Evolutionary conservation across 805 yeast species (phyloP).

Genomic region (Lachancea fermentati): DNA sequence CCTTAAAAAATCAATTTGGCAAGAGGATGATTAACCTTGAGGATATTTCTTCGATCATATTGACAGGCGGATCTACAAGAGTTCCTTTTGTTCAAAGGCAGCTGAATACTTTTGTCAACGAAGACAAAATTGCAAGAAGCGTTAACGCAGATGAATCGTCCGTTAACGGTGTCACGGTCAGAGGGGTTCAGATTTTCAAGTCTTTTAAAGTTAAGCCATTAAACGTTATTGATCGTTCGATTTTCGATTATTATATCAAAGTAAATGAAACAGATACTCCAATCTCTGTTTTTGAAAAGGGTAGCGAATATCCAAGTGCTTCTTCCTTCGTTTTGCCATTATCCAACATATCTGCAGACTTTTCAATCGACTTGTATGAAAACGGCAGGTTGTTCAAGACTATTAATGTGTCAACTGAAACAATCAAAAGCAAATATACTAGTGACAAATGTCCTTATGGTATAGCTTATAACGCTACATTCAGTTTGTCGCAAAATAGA

Average conservation of each 20-base stretch:
- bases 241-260: conserved; percentile 42
- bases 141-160: conserved; percentile 96
- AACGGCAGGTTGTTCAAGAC: conserved; percentile 16
- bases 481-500: conserved; percentile 44
- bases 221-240: conserved; percentile 49
- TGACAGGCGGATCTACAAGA: conserved; percentile 88
- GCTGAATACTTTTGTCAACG: conserved; percentile 49
- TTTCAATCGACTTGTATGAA: conserved; percentile 33
- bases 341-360: conserved; percentile 22
- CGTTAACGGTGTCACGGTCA: conserved; percentile 81
- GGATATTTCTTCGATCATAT: conserved; percentile 59
- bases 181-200: conserved; percentile 71
- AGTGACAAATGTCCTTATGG: conserved; percentile 37
- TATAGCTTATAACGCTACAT: conserved; percentile 36
- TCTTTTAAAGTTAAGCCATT: conserved; percentile 57
- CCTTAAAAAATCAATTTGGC: conserved; percentile 38
- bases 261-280: conserved; percentile 26
- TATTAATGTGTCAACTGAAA: conserved; percentile 10
- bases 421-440: conserved; percentile 32
- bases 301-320: conserved; percentile 35
- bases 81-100: conserved; percentile 79
- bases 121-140: conserved; percentile 62
- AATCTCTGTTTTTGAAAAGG: conserved; percentile 42
- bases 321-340: conserved; percentile 33
- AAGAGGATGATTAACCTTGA: conserved; percentile 26